Evolutionary conservation across 2,329 filamentous ascomycete genomes (phyloP).

Genomic region (Aspergillus persii): DNA sequence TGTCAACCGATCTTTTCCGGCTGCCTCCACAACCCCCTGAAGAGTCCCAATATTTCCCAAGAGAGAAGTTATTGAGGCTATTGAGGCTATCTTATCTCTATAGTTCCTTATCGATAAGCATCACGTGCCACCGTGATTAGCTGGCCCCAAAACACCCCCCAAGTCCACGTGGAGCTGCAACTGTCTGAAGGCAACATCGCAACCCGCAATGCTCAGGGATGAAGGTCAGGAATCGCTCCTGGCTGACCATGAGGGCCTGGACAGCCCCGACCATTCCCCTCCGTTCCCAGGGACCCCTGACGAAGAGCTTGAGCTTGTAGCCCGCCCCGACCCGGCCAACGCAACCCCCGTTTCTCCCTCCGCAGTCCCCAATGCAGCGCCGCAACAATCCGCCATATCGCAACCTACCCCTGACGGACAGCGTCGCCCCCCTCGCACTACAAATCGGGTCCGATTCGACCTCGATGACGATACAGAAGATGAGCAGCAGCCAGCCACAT

Average conservation of each 20-base stretch:
- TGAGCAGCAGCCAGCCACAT: slow-evolving; percentile 32
- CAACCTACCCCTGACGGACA: slow-evolving; percentile 39
- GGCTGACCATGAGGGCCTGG: slow-evolving; percentile 29
- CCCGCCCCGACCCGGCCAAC: slow-evolving; percentile 20
- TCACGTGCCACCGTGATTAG: slow-evolving; percentile 19
- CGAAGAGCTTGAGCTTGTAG: slow-evolving; percentile 28
- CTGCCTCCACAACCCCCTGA: too few relatives aligned
- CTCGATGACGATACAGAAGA: slow-evolving; percentile 33
- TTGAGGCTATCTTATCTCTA: slow-evolving; percentile 8
- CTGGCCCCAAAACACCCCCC: slow-evolving; percentile 23
- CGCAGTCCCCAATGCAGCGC: slow-evolving; percentile 17
- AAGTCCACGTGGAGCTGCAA: not conserved
- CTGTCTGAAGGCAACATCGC: slow-evolving; percentile 17
- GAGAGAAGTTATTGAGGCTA: not conserved
- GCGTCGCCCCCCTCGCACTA: slow-evolving; percentile 56
- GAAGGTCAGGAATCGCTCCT: slow-evolving; percentile 35
- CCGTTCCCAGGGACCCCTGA: slow-evolving; percentile 32
- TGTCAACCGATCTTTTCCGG: too few relatives aligned
- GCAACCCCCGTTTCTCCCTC: slow-evolving; percentile 21
- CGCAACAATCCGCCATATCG: slow-evolving; percentile 44
- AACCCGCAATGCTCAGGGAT: slow-evolving; percentile 43
- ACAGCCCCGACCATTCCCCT: slow-evolving; percentile 32
- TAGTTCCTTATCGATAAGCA: slow-evolving; percentile 2
- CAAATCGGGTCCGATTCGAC: slow-evolving; percentile 75
- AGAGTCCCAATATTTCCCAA: too few relatives aligned